Evolutionary conservation across 805 yeast species (phyloP).

Genomic region (Henningerozyma blattae): DNA sequence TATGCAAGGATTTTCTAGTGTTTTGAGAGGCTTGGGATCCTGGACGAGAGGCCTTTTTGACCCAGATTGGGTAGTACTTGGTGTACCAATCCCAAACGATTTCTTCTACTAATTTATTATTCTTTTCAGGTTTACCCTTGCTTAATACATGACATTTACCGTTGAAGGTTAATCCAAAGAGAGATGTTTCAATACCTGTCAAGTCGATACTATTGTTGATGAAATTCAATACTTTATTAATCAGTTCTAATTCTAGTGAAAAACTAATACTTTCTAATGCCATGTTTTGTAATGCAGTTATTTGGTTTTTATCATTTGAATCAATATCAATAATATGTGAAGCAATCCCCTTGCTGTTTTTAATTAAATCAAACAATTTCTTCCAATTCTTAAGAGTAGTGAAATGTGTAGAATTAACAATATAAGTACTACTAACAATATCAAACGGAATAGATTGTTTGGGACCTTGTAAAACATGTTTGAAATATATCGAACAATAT

Average conservation of each 20-base stretch:
- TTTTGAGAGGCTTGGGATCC: too few relatives aligned
- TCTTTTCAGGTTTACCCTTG: too few relatives aligned
- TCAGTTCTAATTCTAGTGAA: conserved; percentile 32
- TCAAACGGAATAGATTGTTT: conserved; percentile 39
- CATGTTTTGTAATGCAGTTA: conserved; percentile 35
- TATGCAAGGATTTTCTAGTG: conserved; percentile 31
- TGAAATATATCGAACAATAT: conserved; percentile 33
- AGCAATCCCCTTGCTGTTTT: conserved; percentile 35
- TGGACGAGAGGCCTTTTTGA: conserved; percentile 33
- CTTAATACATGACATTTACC: conserved; percentile 4
- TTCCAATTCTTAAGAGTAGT: conserved; percentile 42
- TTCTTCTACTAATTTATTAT: not conserved
- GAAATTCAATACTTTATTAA: conserved; percentile 44
- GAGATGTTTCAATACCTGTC: conserved; percentile 40
- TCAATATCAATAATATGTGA: conserved; percentile 16
- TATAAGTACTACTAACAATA: conserved; percentile 33
- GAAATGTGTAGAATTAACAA: conserved; percentile 28
- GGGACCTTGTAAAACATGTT: conserved; percentile 42
- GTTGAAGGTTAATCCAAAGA: conserved; percentile 40
- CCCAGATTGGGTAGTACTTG: conserved; percentile 41
- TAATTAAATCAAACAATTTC: conserved; percentile 40
- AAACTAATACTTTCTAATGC: conserved; percentile 48
- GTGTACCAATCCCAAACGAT: conserved; percentile 47
- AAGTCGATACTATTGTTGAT: conserved; percentile 45
- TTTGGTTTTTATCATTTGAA: conserved; percentile 16